These are phyloP conservation scores for Candida schatavii DNA, from an alignment of 805 yeast genomes.

Conservation along the genomic window DNA sequence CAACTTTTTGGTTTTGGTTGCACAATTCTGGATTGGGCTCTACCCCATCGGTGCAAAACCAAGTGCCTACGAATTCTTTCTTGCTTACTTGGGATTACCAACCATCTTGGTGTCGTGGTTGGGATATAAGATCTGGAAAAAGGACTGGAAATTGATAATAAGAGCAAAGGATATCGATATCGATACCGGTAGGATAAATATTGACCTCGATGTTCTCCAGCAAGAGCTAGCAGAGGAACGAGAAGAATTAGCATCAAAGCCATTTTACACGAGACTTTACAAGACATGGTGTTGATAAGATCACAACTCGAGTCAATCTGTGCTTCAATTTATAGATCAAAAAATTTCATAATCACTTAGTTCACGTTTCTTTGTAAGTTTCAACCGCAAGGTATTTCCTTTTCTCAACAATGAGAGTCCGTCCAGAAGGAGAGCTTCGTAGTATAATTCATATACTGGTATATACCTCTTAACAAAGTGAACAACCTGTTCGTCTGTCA, in stretches of 20 bases:
- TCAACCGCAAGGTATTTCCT: conserved; percentile 13
- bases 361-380: neutral
- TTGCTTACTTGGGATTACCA: conserved; percentile 33
- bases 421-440: conserved; percentile 37
- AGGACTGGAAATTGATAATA: conserved; percentile 25
- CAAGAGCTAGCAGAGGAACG: conserved; percentile 36
- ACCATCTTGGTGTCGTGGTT: conserved; percentile 28
- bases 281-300: conserved; percentile 25
- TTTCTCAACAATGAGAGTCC: conserved; percentile 19
- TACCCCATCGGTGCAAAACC: conserved; percentile 51
- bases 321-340: neutral
- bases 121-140: conserved; percentile 26
- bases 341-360: neutral
- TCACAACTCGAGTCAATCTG: neutral
- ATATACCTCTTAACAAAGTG: conserved; percentile 77
- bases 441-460: conserved; percentile 80
- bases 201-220: conserved; percentile 31
- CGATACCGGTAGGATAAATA: conserved; percentile 33
- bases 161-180: conserved; percentile 29
- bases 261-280: conserved; percentile 25
- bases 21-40: conserved; percentile 66
- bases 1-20: conserved; percentile 49
- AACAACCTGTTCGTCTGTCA: conserved; percentile 70
- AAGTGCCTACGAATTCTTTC: conserved; percentile 29
- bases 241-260: conserved; percentile 21